These are phyloP conservation scores for Paracoccidioides lutzii DNA, from an alignment of 2,329 filamentous ascomycete species.

Conservation along the genomic window DNA sequence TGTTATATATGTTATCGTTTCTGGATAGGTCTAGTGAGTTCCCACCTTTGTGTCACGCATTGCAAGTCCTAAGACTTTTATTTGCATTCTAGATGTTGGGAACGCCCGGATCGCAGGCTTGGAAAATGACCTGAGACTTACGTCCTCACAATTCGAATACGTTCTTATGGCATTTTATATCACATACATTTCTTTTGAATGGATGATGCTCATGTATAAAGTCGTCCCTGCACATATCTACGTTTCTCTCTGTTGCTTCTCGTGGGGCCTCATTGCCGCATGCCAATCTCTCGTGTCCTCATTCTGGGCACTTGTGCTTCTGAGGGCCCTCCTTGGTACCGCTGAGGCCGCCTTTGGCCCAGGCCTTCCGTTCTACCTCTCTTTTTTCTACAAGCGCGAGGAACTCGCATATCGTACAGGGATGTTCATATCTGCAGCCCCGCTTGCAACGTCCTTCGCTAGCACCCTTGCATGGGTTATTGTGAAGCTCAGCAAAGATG, in stretches of 20 bases:
- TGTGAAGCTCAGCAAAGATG: conserved; percentile 49
- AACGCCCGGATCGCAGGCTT: conserved; percentile 52
- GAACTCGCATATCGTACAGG: conserved; percentile 79
- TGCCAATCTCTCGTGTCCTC: conserved; percentile 56
- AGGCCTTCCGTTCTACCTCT: conserved; percentile 52
- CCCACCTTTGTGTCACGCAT: not conserved
- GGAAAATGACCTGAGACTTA: conserved; percentile 41
- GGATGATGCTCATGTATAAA: conserved; percentile 52
- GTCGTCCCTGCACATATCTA: conserved; percentile 49
- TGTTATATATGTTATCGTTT: conserved; percentile 76
- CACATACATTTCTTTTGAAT: conserved; percentile 52
- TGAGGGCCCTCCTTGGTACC: conserved; percentile 38
- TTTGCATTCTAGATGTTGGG: conserved; percentile 37
- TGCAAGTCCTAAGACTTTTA: not conserved
- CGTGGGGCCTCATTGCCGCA: conserved; percentile 69
- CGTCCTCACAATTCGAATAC: conserved; percentile 47
- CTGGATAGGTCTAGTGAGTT: conserved; percentile 68
- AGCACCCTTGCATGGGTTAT: conserved; percentile 67
- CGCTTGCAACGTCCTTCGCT: conserved; percentile 54
- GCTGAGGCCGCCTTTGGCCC: conserved; percentile 51
- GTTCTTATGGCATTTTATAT: conserved; percentile 51
- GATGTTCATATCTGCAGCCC: conserved; percentile 66
- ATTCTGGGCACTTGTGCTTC: conserved; percentile 42
- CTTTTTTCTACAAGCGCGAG: conserved; percentile 48
- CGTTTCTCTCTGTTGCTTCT: conserved; percentile 48